A percentile compares a stretch with the other conserved stretches of the same genome.
Evolutionary conservation across 2,329 filamentous ascomycete genomes (phyloP).

Genomic region (Botrytis porri): DNA sequence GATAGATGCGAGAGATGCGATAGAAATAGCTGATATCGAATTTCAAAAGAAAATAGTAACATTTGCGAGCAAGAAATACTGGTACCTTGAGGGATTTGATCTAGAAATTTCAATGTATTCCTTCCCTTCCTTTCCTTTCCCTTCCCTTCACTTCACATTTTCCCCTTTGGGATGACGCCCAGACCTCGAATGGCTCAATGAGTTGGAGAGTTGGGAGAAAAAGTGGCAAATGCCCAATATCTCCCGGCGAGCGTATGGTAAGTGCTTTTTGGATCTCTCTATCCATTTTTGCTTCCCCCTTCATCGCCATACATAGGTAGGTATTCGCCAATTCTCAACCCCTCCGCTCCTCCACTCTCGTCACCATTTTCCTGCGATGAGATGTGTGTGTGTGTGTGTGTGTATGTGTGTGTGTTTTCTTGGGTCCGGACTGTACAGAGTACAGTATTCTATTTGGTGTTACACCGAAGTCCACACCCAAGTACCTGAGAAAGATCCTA

Average conservation of each 20-base stretch:
- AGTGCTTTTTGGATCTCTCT: neutral
- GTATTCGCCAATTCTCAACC: neutral
- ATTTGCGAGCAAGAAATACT: neutral
- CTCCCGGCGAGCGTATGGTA: constrained; percentile 15
- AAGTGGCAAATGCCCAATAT: neutral
- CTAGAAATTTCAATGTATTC: neutral
- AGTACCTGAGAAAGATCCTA: constrained; percentile 1
- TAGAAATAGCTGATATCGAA: neutral
- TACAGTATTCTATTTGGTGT: neutral
- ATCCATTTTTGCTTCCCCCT: neutral
- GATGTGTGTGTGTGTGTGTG: too few species aligned
- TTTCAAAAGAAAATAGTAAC: constrained; percentile 11
- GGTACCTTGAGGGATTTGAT: neutral
- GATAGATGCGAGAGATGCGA: constrained; percentile 11
- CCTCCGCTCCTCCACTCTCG: neutral
- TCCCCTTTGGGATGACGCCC: neutral
- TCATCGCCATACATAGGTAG: neutral
- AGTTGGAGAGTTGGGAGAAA: neutral
- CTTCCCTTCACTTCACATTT: neutral
- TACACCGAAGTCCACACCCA: neutral
- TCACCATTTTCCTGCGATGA: neutral
- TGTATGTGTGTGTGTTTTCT: too few species aligned
- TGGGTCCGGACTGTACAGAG: neutral
- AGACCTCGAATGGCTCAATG: neutral
- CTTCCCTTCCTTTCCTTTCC: too few species aligned